Evolutionary conservation across 257 asterid species (phyloP).

Genomic region (Solanum gandarillasii): DNA sequence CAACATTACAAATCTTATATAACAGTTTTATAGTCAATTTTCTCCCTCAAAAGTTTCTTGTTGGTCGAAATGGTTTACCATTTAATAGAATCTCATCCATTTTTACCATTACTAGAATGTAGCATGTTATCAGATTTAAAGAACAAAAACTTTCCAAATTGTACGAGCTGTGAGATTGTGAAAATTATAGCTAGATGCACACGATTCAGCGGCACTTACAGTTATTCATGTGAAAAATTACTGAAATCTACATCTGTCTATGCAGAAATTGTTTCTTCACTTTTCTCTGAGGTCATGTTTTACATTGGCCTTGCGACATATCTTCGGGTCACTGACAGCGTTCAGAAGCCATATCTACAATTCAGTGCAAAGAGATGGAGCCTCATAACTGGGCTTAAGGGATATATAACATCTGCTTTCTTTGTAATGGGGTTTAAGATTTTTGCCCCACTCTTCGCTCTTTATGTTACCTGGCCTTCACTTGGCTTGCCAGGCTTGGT

Average conservation of each 20-base stretch:
- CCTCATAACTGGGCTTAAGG: conserved; percentile 82
- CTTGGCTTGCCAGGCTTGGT: conserved; percentile 64
- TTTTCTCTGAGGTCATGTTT: conserved; percentile 48
- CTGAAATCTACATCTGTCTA: conserved; percentile 3
- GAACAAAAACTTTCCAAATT: background rate
- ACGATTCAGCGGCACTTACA: background rate
- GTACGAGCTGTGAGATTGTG: background rate
- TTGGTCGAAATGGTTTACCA: background rate
- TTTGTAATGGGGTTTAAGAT: conserved; percentile 67
- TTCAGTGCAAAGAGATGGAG: conserved; percentile 89
- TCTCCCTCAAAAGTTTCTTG: background rate
- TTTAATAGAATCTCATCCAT: background rate
- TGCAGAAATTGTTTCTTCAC: conserved; percentile 65
- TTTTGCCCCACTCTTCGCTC: conserved; percentile 56
- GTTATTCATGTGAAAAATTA: background rate
- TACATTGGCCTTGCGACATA: conserved; percentile 67
- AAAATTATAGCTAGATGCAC: background rate
- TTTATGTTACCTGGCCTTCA: conserved; percentile 67
- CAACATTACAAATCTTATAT: background rate
- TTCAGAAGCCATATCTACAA: conserved; percentile 86
- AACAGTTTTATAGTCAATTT: background rate
- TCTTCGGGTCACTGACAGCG: conserved; percentile 41
- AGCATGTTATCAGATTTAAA: background rate
- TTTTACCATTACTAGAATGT: background rate
- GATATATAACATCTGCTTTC: conserved; percentile 56